These are phyloP conservation scores for Schizothecium vesticola DNA, from an alignment of 495 filamentous ascomycete species.

Conservation along the genomic window DNA sequence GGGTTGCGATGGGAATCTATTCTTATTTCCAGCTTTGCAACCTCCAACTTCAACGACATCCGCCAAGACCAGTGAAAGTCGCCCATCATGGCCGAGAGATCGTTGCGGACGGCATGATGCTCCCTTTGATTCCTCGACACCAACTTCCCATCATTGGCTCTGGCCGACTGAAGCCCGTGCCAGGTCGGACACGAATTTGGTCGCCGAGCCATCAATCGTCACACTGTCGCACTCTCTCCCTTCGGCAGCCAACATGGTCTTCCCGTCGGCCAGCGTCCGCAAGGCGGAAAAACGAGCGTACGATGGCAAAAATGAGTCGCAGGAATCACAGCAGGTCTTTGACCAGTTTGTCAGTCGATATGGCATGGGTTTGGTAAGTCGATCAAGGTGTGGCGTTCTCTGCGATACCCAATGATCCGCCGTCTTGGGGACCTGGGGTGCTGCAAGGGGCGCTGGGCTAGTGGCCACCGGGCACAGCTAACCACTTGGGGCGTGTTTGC, in stretches of 20 bases:
- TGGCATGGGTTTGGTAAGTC: neutral
- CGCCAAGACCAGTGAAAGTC: too few species aligned
- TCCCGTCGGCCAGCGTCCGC: neutral
- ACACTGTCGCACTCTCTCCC: neutral
- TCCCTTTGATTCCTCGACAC: neutral
- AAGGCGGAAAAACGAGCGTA: neutral
- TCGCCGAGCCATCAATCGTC: neutral
- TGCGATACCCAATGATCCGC: too few species aligned
- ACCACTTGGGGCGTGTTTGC: constrained; percentile 10
- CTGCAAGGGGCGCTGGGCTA: neutral
- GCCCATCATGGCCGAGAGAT: neutral
- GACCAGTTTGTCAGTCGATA: neutral
- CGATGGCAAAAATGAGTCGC: neutral
- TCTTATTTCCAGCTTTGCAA: too few species aligned
- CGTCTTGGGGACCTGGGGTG: neutral
- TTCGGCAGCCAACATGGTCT: neutral
- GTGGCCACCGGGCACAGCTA: constrained; percentile 1
- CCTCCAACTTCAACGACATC: too few species aligned
- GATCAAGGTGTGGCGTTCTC: neutral
- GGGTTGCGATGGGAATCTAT: too few species aligned
- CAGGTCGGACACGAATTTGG: neutral
- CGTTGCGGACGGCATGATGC: neutral
- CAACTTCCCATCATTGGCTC: neutral
- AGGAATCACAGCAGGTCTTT: neutral
- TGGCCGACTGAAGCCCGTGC: neutral